Percentiles rank a stretch among this genome's conserved stretches.
phyloP scores from a whole-genome alignment of 2,329 filamentous ascomycete genomes.

The Clathrospora elynae region DNA sequence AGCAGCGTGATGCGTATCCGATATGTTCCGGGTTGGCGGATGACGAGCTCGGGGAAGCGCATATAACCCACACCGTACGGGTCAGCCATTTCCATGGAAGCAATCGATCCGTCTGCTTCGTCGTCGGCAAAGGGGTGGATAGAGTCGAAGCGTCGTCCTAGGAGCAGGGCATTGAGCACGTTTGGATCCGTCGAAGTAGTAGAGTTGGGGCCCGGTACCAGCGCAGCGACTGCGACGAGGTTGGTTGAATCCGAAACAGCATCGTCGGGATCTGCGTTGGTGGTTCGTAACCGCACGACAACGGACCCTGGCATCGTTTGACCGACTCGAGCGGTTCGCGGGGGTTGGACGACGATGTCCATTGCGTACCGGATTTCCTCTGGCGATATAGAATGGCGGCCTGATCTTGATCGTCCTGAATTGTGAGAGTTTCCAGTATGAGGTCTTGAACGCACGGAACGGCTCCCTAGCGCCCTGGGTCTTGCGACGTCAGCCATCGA shows the following conservation, averaged over 20 bases:
- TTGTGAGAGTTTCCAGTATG: conserved; percentile 28
- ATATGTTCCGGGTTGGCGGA: conserved; percentile 46
- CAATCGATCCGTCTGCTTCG: conserved; percentile 43
- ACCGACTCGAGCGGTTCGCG: conserved; percentile 40
- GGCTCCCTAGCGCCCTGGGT: conserved; percentile 40
- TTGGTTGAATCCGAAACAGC: conserved; percentile 42
- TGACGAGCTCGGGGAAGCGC: conserved; percentile 45
- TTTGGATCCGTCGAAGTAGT: conserved; percentile 35
- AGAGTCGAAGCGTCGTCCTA: conserved; percentile 41
- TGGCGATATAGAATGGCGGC: conserved; percentile 29
- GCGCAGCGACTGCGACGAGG: conserved; percentile 41
- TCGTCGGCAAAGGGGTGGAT: conserved; percentile 47
- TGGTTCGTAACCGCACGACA: conserved; percentile 43
- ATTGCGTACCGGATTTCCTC: conserved; percentile 45
- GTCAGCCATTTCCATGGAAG: conserved; percentile 46
- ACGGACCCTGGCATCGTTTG: conserved; percentile 40
- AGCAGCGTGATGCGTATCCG: conserved; percentile 47
- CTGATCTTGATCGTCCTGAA: conserved; percentile 33
- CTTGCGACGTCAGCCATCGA: conserved; percentile 49
- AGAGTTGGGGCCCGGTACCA: conserved; percentile 38
- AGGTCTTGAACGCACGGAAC: conserved; percentile 39
- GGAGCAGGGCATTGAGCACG: conserved; percentile 38
- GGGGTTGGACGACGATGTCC: conserved; percentile 48
- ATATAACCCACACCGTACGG: conserved; percentile 46
- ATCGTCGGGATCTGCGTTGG: conserved; percentile 39